These are phyloP conservation scores for Ceratocystis colombiana DNA, from an alignment of 2,329 filamentous ascomycete species.

Conservation along the genomic window DNA sequence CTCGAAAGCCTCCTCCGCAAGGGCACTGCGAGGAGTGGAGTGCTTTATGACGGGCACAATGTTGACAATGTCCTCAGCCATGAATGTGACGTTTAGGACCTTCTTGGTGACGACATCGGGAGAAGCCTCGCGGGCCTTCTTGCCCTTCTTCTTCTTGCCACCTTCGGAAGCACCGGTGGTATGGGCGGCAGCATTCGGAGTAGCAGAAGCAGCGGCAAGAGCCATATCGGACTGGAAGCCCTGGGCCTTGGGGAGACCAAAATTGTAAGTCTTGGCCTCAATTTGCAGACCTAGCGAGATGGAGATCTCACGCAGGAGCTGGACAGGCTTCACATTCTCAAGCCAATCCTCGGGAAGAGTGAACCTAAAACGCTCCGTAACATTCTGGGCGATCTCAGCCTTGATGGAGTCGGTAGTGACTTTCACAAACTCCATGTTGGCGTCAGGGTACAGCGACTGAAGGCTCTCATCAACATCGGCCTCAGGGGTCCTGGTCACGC, in stretches of 20 bases:
- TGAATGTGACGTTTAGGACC: constrained; percentile 52
- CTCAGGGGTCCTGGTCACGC: constrained; percentile 64
- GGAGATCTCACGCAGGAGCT: constrained; percentile 79
- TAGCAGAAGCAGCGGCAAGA: constrained; percentile 30
- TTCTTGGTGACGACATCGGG: constrained; percentile 38
- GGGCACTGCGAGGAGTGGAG: constrained; percentile 75
- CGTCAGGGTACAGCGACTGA: constrained; percentile 66
- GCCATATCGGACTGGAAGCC: constrained; percentile 27
- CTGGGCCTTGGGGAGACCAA: constrained; percentile 28
- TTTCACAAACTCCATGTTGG: constrained; percentile 69
- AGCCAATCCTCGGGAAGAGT: constrained; percentile 59
- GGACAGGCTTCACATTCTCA: constrained; percentile 57
- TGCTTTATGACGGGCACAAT: constrained; percentile 94
- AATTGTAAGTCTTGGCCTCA: constrained; percentile 52
- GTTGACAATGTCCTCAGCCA: constrained; percentile 77
- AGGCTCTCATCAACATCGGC: constrained; percentile 68
- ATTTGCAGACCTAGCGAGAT: constrained; percentile 86
- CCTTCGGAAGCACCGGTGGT: constrained; percentile 37
- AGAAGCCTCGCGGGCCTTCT: constrained; percentile 46
- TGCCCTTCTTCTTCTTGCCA: constrained; percentile 49
- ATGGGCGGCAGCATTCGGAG: constrained; percentile 31
- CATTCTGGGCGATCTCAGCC: constrained; percentile 59
- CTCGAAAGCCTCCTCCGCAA: constrained; percentile 92
- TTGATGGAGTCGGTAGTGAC: constrained; percentile 64
- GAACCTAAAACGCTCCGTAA: constrained; percentile 65